These are phyloP conservation scores for Imleria badia DNA, from an alignment of 768 basidiomycete genomes.

Conservation along the genomic window DNA sequence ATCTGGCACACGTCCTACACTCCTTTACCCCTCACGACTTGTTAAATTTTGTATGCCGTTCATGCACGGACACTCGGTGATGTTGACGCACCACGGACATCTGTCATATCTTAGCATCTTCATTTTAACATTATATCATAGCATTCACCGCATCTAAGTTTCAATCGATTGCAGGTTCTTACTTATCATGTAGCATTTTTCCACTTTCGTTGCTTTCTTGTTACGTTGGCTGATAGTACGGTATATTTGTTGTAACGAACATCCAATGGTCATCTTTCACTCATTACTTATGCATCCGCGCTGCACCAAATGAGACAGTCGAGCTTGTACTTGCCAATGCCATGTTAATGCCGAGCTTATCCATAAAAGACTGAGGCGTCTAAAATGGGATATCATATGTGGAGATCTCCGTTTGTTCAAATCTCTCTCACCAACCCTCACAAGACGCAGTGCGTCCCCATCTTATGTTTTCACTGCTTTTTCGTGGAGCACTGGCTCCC, in stretches of 20 bases:
- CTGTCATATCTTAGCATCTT: conserved; percentile 31
- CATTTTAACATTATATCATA: conserved; percentile 34
- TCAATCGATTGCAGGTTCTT: conserved; percentile 22
- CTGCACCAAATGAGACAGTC: not conserved
- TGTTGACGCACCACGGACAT: conserved; percentile 28
- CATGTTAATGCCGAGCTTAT: conserved; percentile 1
- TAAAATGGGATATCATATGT: not conserved
- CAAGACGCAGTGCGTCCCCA: not conserved
- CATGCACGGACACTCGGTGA: conserved; percentile 27
- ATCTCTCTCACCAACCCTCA: not conserved
- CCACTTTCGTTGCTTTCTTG: conserved; percentile 27
- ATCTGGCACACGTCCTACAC: conserved; percentile 17
- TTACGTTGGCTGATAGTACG: conserved; percentile 15
- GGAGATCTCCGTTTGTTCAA: not conserved
- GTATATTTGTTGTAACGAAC: conserved; percentile 34
- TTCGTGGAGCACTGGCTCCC: conserved; percentile 7
- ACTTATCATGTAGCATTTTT: conserved; percentile 30
- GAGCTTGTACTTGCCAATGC: no score
- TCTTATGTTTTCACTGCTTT: conserved; percentile 13
- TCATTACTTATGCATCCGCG: no score
- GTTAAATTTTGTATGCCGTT: conserved; percentile 23
- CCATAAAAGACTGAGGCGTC: no score
- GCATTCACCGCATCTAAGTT: conserved; percentile 29
- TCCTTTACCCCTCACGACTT: conserved; percentile 25
- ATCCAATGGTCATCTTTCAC: not conserved